phyloP scores from a whole-genome alignment of 768 basidiomycete genomes.

The Pleurotus citrinopileatus region DNA sequence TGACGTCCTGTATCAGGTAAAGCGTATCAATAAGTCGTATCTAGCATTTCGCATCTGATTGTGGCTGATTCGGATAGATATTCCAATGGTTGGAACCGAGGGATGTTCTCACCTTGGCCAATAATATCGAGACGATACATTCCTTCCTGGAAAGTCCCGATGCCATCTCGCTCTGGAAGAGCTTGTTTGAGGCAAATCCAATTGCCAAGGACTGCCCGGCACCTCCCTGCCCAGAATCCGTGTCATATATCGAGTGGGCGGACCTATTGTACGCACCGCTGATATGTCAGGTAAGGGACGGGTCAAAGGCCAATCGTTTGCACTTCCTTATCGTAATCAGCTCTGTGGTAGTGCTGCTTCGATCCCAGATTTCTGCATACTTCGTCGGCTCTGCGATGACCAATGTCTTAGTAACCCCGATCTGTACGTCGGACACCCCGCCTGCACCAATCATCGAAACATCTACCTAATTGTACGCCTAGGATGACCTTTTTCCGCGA shows the following conservation, averaged over 20 bases:
- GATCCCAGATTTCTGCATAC: constrained; percentile 3
- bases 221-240: constrained; percentile 1
- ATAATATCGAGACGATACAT: not conserved
- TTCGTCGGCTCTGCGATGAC: constrained; percentile 7
- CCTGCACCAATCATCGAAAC: not conserved
- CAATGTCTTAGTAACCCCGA: constrained; percentile 4
- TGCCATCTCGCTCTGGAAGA: constrained; percentile 3
- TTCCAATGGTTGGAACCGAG: constrained; percentile 3
- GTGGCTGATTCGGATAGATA: not conserved
- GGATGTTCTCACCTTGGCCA: not conserved
- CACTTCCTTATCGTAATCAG: not conserved
- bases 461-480: not conserved
- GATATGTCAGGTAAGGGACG: not conserved
- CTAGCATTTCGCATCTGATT: not conserved
- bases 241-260: not conserved
- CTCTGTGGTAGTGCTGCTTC: constrained; percentile 3
- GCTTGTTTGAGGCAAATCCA: not conserved
- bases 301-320: not conserved
- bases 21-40: not conserved
- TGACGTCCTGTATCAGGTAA: constrained; percentile 3
- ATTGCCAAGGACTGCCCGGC: constrained; percentile 8
- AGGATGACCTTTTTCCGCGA: constrained; percentile 8
- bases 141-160: not conserved
- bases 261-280: constrained; percentile 8
- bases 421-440: not conserved